Evolutionary conservation across 495 filamentous ascomycete species (phyloP), one percentile per base, ranked within the genome.

Genomic region (Pyrenula massariospora): DNA sequence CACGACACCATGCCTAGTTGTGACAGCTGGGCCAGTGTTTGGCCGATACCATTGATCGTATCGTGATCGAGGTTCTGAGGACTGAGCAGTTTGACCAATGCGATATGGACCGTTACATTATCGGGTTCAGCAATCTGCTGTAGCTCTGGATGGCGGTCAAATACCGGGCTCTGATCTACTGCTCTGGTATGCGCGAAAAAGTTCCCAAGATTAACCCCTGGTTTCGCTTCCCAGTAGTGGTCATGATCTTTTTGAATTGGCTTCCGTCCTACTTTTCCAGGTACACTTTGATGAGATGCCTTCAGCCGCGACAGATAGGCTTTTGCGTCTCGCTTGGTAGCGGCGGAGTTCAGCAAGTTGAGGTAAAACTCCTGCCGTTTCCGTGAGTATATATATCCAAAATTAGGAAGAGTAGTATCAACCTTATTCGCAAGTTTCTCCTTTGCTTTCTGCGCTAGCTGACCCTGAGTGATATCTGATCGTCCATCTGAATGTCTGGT

Each of bases 261-360:
- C 53, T 61, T 61, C 50, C 59, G 59, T 15, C 50, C 59, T 48
- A 62, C 15, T 54, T 66, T 68, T 24, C 62, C 53, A 53, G 61
- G 54, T 52, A 1, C 24, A 21, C 47, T 3, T n/a, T 59, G 62
- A 51, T 42, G 8, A 5, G 63, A 67, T 22, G 78, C 77, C 48
- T 82, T 83, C 67, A 93, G 89, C 31, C 84, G 88, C 56, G 89
- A 82, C 10, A 96, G 74, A 63, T 95, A 96, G 10, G 86, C 83
- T 67, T 85, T 89, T 50, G 91, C 92, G 69, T 96, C 91, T 55
- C 91, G 84, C 68, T 88, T 92, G 0, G 92, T 96, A 1, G 90
- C 84, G 2, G 89, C 86, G 12, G 91, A 88, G 61, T 80, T 85
- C 21, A 96, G 74, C 5, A 96, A 77, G 24, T 88, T 90, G 10